A percentile compares a stretch with the other conserved stretches of the same genome.
These are phyloP conservation scores for Cyberlindnera misumaiensis DNA, from an alignment of 805 yeast genomes.

Conservation along the genomic window DNA sequence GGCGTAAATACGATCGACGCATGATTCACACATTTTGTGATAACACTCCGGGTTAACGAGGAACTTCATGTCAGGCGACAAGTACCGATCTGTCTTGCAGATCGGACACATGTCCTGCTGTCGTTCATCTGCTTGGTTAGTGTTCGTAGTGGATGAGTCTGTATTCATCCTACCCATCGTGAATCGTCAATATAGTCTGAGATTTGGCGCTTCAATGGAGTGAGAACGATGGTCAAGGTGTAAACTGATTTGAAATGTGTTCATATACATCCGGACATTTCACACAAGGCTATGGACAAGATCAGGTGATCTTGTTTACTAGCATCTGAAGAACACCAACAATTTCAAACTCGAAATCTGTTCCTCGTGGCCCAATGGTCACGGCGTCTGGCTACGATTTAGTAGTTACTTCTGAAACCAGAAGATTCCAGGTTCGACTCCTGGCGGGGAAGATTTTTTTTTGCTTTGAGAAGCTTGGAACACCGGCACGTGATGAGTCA, in stretches of 20 bases:
- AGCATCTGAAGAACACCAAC: too few species aligned
- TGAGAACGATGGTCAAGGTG: too few species aligned
- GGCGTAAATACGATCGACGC: constrained; percentile 92
- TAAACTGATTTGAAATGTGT: too few species aligned
- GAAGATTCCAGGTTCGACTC: constrained; percentile 30
- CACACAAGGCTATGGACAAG: too few species aligned
- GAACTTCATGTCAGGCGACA: constrained; percentile 89
- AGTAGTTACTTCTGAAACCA: constrained; percentile 34
- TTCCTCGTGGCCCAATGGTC: constrained; percentile 75
- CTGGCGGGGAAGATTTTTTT: constrained; percentile 28
- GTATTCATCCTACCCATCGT: too few species aligned
- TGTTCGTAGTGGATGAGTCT: too few species aligned
- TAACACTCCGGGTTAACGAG: constrained; percentile 96
- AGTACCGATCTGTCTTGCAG: constrained; percentile 90
- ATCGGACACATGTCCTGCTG: constrained; percentile 88
- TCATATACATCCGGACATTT: too few species aligned
- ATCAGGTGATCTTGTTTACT: too few species aligned
- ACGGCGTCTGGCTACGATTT: constrained; percentile 68
- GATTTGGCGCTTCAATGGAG: too few species aligned
- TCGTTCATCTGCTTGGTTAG: constrained; percentile 23
- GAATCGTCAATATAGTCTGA: too few species aligned
- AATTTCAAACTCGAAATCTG: constrained; percentile 26
- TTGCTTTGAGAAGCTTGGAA: background rate
- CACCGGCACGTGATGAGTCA: too few species aligned
- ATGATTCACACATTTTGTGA: constrained; percentile 94